A percentile compares a stretch with the other conserved stretches of the same genome.
Conservation (phyloP, 176 grass and related monocot species). For the Hsuehochloa calcarea region DNA sequence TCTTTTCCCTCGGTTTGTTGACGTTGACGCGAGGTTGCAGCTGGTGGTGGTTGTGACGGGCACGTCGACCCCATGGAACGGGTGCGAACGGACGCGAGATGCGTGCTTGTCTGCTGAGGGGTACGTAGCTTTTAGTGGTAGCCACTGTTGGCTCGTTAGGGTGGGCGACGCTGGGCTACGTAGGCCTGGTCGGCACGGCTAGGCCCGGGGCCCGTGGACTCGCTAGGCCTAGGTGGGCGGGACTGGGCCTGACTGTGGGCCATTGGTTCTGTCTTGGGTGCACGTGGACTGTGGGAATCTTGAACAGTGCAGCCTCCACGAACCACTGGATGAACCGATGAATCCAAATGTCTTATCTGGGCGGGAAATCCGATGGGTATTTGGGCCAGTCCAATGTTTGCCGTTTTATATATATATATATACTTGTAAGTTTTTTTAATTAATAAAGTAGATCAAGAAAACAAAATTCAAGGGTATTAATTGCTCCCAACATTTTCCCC, state of each 20-base stretch:
- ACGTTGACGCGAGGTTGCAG: not conserved
- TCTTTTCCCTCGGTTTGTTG: not conserved
- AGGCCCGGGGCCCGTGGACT: not conserved
- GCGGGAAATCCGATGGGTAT: not conserved
- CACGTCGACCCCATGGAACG: not conserved
- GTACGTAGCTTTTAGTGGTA: not conserved
- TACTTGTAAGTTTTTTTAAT: too few relatives aligned
- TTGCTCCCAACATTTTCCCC: too few relatives aligned
- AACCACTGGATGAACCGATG: not conserved
- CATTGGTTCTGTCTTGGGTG: not conserved
- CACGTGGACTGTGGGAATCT: not conserved
- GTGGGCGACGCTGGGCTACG: constrained; percentile 22
- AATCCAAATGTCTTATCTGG: not conserved
- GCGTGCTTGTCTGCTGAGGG: not conserved
- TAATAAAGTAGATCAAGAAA: too few relatives aligned
- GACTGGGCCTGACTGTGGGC: not conserved
- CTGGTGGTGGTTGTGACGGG: not conserved
- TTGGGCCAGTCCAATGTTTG: not conserved
- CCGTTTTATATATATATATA: too few relatives aligned
- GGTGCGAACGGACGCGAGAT: not conserved
- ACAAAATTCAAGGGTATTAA: too few relatives aligned
- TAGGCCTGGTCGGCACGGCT: constrained; percentile 7
- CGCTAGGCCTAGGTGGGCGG: not conserved
- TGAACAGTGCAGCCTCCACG: not conserved
- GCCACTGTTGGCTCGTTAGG: not conserved